Conservation (phyloP, 2,329 filamentous ascomycete genomes). For the Ascomycota sp. region DNA sequence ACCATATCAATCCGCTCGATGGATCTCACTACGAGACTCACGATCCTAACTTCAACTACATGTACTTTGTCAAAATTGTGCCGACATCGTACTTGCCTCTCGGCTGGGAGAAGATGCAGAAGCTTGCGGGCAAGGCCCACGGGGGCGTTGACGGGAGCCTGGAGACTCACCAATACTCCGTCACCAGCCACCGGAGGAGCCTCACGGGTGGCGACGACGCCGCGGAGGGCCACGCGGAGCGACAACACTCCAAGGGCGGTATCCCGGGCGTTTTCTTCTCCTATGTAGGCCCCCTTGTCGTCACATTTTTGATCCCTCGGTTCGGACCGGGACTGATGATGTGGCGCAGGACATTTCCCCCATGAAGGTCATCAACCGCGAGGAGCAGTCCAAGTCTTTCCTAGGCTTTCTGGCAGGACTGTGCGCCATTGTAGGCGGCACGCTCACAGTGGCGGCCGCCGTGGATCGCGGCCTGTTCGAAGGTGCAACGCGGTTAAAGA, state of each 20-base stretch:
- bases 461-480: constrained; percentile 83
- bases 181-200: constrained; percentile 86
- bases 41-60: constrained; percentile 80
- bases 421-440: constrained; percentile 85
- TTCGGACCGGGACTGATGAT: not conserved
- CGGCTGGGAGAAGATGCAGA: constrained; percentile 45
- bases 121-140: constrained; percentile 13
- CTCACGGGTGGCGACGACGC: constrained; percentile 63
- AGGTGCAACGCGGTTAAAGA: constrained; percentile 63
- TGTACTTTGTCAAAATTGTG: constrained; percentile 99
- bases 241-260: constrained; percentile 68
- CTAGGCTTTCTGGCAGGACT: constrained; percentile 81
- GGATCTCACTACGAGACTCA: constrained; percentile 50
- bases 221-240: constrained; percentile 75
- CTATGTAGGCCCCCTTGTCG: constrained; percentile 39
- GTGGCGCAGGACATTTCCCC: constrained; percentile 66
- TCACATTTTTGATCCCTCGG: not conserved
- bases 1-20: constrained; percentile 84
- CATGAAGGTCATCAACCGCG: constrained; percentile 98
- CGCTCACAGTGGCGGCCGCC: constrained; percentile 82
- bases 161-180: constrained; percentile 95
- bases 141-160: constrained; percentile 52
- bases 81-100: constrained; percentile 85
- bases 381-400: constrained; percentile 73
- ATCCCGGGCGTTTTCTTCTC: constrained; percentile 98